phyloP scores from a whole-genome alignment of 208 protist genomes.

The Phytomonas serpens region DNA sequence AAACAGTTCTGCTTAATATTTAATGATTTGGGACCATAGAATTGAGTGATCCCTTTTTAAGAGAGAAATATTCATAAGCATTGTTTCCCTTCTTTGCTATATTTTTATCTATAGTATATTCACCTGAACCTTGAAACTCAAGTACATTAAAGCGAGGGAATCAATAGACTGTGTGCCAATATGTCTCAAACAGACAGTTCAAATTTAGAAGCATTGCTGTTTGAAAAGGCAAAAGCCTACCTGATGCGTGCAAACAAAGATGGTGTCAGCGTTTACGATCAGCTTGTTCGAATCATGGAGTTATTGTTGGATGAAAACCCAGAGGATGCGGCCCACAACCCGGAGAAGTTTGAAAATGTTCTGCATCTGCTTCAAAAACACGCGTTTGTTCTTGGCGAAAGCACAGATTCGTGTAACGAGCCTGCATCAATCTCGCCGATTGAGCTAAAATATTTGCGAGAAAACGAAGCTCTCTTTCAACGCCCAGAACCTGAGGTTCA shows the following conservation, averaged over 20 bases:
- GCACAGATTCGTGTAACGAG: conserved; percentile 59
- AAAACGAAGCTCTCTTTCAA: conserved; percentile 75
- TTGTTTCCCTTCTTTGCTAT: conserved; percentile 6
- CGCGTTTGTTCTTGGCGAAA: conserved; percentile 72
- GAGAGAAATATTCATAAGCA: not conserved
- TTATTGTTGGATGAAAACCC: conserved; percentile 72
- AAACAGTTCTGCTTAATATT: not conserved
- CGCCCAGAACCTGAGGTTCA: conserved; percentile 62
- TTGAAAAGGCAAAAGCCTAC: conserved; percentile 82
- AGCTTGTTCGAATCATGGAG: conserved; percentile 83
- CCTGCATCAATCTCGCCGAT: conserved; percentile 42
- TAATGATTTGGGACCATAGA: not conserved
- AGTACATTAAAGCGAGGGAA: not conserved
- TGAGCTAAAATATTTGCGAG: conserved; percentile 53
- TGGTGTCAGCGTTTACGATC: conserved; percentile 88
- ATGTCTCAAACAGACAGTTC: conserved; percentile 4
- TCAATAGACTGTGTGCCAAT: not conserved
- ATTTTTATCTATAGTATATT: conserved; percentile 5
- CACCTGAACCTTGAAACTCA: not conserved
- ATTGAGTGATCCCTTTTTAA: conserved; percentile 2
- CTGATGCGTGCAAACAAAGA: conserved; percentile 83
- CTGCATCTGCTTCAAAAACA: conserved; percentile 71
- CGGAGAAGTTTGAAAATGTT: conserved; percentile 64
- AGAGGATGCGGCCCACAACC: conserved; percentile 59
- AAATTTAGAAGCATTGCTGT: conserved; percentile 40